These are phyloP conservation scores for Thalia dealbata DNA, from an alignment of 176 grass and related monocot species.

Conservation along the genomic window DNA sequence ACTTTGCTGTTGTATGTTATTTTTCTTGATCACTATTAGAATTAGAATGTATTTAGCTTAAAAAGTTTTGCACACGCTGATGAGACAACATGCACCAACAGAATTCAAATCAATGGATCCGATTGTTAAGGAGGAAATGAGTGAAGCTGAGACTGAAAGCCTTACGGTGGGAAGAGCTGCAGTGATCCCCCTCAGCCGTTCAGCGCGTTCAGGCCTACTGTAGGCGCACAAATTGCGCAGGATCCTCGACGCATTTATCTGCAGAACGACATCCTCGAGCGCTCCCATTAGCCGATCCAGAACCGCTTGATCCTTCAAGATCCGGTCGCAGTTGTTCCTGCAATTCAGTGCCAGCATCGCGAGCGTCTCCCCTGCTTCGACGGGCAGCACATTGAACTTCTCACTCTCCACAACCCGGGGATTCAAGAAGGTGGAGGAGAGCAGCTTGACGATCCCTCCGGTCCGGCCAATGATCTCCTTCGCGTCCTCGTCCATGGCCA, in stretches of 20 bases:
- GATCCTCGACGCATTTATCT: constrained; percentile 26
- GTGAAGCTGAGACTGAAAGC: too few species aligned
- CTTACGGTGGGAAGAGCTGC: constrained; percentile 31
- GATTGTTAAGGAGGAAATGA: too few species aligned
- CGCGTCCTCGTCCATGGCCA: constrained; percentile 35
- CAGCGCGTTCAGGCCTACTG: background rate
- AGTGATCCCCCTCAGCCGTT: background rate
- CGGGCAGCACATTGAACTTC: background rate
- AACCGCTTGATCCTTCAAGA: constrained; percentile 19
- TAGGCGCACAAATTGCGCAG: constrained; percentile 33
- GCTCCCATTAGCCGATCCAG: background rate
- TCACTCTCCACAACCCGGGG: background rate
- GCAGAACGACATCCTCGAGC: constrained; percentile 1
- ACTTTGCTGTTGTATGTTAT: too few species aligned
- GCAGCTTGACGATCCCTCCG: constrained; percentile 1
- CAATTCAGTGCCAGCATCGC: constrained; percentile 25
- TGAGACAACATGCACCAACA: too few species aligned
- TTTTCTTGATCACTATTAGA: too few species aligned
- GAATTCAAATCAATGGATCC: too few species aligned
- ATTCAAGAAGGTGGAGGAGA: background rate
- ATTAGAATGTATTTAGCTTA: too few species aligned
- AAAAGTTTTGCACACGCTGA: too few species aligned
- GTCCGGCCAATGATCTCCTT: constrained; percentile 25
- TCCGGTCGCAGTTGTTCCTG: constrained; percentile 7
- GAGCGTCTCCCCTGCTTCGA: constrained; percentile 26